phyloP scores from a whole-genome alignment of 163 green algal genomes.

The Scenedesmus sp. region DNA sequence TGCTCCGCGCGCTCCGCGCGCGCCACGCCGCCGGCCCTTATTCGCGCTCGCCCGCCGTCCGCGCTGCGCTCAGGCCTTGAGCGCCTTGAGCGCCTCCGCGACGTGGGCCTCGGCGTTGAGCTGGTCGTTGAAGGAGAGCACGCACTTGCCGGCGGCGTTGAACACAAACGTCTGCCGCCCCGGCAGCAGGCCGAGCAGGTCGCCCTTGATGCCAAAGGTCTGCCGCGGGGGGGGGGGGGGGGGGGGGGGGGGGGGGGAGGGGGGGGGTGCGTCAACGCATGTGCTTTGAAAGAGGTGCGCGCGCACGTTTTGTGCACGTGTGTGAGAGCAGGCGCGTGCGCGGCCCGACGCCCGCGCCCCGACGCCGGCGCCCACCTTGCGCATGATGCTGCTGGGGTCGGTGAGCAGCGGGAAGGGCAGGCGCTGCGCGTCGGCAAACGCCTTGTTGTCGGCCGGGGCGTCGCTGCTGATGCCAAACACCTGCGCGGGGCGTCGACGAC shows the following conservation, averaged over 20 bases:
- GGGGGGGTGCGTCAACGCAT: too few relatives aligned
- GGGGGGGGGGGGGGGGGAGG: too few relatives aligned
- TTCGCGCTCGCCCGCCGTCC: not conserved
- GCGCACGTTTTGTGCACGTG: too few relatives aligned
- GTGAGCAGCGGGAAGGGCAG: constrained; percentile 73
- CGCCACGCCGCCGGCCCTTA: too few relatives aligned
- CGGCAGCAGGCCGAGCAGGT: constrained; percentile 66
- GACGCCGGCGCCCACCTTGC: constrained; percentile 60
- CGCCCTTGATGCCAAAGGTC: constrained; percentile 69
- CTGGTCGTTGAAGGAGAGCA: constrained; percentile 79
- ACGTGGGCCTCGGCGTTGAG: constrained; percentile 76
- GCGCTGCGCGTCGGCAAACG: constrained; percentile 68
- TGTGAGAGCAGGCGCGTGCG: too few relatives aligned
- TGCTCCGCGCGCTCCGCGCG: too few relatives aligned
- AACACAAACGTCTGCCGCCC: constrained; percentile 78
- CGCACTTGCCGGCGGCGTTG: constrained; percentile 48
- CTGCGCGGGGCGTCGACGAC: too few relatives aligned
- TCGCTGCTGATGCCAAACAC: constrained; percentile 72
- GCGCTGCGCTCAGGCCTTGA: constrained; percentile 27
- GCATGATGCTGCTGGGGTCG: constrained; percentile 60
- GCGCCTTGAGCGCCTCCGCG: constrained; percentile 62
- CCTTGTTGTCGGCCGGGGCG: constrained; percentile 66
- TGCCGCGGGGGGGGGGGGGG: too few relatives aligned
- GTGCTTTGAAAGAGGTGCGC: too few relatives aligned
- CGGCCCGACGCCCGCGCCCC: too few relatives aligned